Percentiles rank a stretch among this genome's conserved stretches.
phyloP scores from a whole-genome alignment of 78 protist genomes.

The Pigoraptor vietnamica region DNA sequence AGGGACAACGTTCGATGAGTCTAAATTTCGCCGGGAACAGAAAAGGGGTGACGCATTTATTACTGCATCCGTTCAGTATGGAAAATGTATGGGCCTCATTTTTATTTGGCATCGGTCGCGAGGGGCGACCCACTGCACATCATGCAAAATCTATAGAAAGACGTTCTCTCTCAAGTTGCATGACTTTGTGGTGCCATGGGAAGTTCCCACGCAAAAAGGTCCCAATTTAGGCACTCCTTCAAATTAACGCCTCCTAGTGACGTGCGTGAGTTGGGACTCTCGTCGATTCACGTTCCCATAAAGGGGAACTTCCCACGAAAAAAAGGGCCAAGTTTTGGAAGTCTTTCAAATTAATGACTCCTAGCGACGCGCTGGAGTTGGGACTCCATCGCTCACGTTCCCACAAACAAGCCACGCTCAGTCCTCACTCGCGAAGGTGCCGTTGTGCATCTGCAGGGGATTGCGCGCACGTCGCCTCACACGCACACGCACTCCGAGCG shows the following conservation, averaged over 20 bases:
- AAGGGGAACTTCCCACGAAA: not conserved
- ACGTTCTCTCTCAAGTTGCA: not conserved
- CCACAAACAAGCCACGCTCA: not conserved
- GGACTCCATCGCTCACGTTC: not conserved
- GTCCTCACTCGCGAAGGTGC: not conserved
- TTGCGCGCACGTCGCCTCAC: too few relatives aligned
- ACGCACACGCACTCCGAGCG: too few relatives aligned
- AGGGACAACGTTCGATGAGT: not conserved
- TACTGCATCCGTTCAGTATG: not conserved
- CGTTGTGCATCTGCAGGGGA: not conserved
- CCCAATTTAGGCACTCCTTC: not conserved
- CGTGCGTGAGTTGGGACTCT: not conserved
- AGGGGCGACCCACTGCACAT: not conserved
- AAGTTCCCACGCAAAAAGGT: not conserved
- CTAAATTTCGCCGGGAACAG: not conserved
- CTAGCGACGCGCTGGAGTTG: not conserved
- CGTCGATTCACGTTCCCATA: not conserved
- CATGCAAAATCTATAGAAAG: not conserved
- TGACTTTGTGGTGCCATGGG: not conserved
- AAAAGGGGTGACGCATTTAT: too few relatives aligned
- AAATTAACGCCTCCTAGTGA: not conserved
- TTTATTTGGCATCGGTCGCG: not conserved
- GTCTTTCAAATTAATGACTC: not conserved
- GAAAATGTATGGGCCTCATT: not conserved
- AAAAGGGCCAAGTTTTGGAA: not conserved